Evolutionary conservation across 192 early-diverging fungal genomes (phyloP).

Genomic region (Funneliformis geosporum): DNA sequence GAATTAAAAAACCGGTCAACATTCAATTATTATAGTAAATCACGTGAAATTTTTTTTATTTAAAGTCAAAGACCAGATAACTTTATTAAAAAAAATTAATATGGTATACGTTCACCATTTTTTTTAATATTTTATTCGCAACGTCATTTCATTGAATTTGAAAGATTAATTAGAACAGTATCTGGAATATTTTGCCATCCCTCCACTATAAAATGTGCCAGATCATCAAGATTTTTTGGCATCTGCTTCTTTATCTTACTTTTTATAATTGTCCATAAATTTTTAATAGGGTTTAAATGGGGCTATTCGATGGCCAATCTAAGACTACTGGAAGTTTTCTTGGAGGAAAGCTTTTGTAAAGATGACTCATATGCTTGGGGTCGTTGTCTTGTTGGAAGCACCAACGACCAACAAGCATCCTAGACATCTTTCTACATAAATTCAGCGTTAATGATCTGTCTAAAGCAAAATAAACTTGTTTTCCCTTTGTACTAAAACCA

Average conservation of each 20-base stretch:
- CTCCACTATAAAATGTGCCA: neutral
- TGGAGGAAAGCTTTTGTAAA: neutral
- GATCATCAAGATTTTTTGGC: conserved; percentile 22
- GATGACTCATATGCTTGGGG: conserved; percentile 15
- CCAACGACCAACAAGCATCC: too few relatives aligned
- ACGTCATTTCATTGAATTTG: neutral
- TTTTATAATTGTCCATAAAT: neutral
- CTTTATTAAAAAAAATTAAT: neutral
- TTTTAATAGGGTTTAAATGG: neutral
- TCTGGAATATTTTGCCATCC: neutral
- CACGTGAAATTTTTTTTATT: too few relatives aligned
- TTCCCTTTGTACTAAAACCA: conserved; percentile 10
- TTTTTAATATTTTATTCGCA: neutral
- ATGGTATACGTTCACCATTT: neutral
- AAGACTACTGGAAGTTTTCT: conserved; percentile 7
- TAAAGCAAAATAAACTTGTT: conserved; percentile 21
- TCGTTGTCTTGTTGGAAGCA: conserved; percentile 19
- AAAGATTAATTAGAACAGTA: neutral
- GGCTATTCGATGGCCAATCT: conserved; percentile 19
- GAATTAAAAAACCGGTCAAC: too few relatives aligned
- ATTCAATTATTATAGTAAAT: too few relatives aligned
- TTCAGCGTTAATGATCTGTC: conserved; percentile 10
- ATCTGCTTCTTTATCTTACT: neutral
- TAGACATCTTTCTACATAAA: conserved; percentile 14
- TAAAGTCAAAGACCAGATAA: too few relatives aligned